Percentiles rank a stretch among this genome's conserved stretches.
These are phyloP conservation scores for Cajanus cajan DNA, from an alignment of 306 rosid genomes.

Conservation along the genomic window DNA sequence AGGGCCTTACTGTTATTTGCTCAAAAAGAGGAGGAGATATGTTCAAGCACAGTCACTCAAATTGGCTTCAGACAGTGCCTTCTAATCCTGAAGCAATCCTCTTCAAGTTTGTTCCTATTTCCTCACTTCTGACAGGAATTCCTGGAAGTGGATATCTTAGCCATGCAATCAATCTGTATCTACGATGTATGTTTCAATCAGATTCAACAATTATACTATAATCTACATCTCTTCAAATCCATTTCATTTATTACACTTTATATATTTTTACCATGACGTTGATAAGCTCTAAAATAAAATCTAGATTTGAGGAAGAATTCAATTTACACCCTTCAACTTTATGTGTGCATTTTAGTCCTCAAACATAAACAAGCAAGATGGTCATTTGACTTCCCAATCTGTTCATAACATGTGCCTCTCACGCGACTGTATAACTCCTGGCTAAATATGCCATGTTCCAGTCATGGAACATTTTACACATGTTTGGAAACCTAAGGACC, in stretches of 20 bases:
- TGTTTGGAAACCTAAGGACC: background rate
- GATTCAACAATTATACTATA: background rate
- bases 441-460: background rate
- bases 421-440: background rate
- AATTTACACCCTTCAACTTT: background rate
- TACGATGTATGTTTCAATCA: constrained; percentile 70
- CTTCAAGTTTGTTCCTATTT: constrained; percentile 91
- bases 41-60: constrained; percentile 67
- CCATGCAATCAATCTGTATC: constrained; percentile 94
- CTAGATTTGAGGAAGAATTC: background rate
- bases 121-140: constrained; percentile 88
- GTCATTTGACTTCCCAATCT: background rate
- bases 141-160: constrained; percentile 98
- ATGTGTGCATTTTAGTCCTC: background rate
- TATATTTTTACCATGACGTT: background rate
- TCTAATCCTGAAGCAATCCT: constrained; percentile 88
- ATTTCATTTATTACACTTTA: constrained; percentile 19
- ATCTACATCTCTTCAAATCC: constrained; percentile 16
- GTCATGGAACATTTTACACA: background rate
- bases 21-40: constrained; percentile 93
- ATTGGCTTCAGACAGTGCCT: constrained; percentile 95
- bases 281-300: background rate
- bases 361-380: background rate
- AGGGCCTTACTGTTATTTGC: constrained; percentile 85
- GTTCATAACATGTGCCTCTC: background rate